Conservation (phyloP, 345 rosid genomes). For the Turnera subulata region DNA sequence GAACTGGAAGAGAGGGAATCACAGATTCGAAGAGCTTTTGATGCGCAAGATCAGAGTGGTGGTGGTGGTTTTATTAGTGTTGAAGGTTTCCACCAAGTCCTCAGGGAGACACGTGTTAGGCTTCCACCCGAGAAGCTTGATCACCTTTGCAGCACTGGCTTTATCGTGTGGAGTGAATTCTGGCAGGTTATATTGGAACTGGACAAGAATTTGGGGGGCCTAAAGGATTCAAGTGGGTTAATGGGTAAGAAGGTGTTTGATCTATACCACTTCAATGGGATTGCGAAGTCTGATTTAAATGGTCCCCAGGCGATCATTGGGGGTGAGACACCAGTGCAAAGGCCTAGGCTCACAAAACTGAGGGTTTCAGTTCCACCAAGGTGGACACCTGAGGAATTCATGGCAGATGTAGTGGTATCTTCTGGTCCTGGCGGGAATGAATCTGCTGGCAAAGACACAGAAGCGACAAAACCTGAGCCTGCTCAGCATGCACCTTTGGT, state of each 20-base stretch:
- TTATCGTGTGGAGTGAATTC: slow-evolving; percentile 96
- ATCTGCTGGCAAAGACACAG: slow-evolving; percentile 41
- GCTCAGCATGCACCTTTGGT: slow-evolving; percentile 90
- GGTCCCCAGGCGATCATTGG: slow-evolving; percentile 50
- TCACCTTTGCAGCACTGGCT: slow-evolving; percentile 66
- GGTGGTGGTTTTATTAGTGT: slow-evolving; percentile 98
- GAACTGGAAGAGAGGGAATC: slow-evolving; percentile 91
- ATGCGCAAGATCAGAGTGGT: slow-evolving; percentile 94
- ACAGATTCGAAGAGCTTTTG: slow-evolving; percentile 82
- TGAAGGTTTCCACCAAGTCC: slow-evolving; percentile 90
- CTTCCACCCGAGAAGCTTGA: slow-evolving; percentile 69
- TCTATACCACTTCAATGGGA: slow-evolving; percentile 93
- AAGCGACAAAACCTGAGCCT: slow-evolving; percentile 65
- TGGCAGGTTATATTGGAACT: slow-evolving; percentile 88
- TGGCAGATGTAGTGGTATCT: slow-evolving; percentile 52
- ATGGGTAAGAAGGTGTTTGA: slow-evolving; percentile 98
- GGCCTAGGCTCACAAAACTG: slow-evolving; percentile 92
- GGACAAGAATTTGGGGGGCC: slow-evolving; percentile 75
- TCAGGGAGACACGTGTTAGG: slow-evolving; percentile 54
- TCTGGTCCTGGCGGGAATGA: slow-evolving; percentile 38
- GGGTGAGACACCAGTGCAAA: slow-evolving; percentile 60
- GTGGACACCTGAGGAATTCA: slow-evolving; percentile 96
- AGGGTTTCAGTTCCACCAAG: slow-evolving; percentile 97
- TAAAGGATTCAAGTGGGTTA: slow-evolving; percentile 81
- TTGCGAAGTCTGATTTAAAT: slow-evolving; percentile 88